These are phyloP conservation scores for Ogataea salicorniae DNA, from an alignment of 805 yeast species.

Conservation along the genomic window DNA sequence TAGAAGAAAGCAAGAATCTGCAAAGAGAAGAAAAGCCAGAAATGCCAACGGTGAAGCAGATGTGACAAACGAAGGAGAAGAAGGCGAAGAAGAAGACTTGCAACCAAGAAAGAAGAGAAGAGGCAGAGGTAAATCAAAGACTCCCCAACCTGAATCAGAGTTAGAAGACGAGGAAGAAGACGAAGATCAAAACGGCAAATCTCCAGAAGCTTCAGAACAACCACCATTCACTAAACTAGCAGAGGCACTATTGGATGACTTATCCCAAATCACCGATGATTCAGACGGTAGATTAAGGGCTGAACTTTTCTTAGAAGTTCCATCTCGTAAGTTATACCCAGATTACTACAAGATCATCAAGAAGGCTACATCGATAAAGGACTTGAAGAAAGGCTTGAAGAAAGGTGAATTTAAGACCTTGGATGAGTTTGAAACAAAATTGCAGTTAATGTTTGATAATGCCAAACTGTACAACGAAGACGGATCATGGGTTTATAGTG, in stretches of 20 bases:
- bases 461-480: constrained; percentile 68
- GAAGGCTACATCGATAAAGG: constrained; percentile 55
- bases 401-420: constrained; percentile 31
- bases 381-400: constrained; percentile 45
- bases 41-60: constrained; percentile 23
- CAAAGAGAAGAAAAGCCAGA: constrained; percentile 36
- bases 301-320: constrained; percentile 65
- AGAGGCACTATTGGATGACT: constrained; percentile 38
- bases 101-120: constrained; percentile 5
- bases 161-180: constrained; percentile 4
- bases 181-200: constrained; percentile 7
- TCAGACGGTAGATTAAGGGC: constrained; percentile 39
- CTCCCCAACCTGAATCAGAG: not conserved
- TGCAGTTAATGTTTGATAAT: constrained; percentile 55
- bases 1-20: constrained; percentile 41
- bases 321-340: constrained; percentile 71
- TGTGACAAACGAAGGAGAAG: constrained; percentile 6
- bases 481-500: constrained; percentile 57
- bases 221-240: constrained; percentile 16
- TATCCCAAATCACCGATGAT: constrained; percentile 38
- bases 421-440: constrained; percentile 45
- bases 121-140: not conserved
- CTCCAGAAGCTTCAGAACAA: constrained; percentile 7
- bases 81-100: constrained; percentile 4
- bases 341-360: constrained; percentile 72